phyloP scores from a whole-genome alignment of 1,284 basidiomycete species.

The Blastosporella zonata region DNA sequence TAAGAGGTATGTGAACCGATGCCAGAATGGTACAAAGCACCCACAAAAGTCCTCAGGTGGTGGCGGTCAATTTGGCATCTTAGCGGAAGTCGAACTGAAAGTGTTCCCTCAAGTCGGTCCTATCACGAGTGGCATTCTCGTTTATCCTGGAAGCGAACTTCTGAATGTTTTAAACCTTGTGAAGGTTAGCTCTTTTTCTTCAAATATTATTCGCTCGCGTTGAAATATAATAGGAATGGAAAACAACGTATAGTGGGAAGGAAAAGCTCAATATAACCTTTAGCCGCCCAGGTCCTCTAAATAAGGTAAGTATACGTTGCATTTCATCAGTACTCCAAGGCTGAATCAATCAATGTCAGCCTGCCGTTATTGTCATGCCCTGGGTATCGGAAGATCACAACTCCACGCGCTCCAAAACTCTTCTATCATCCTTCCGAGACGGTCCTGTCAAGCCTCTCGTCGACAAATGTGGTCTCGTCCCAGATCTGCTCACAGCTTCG shows the following conservation, averaged over 20 bases:
- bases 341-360: background rate
- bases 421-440: constrained; percentile 6
- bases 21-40: background rate
- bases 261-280: constrained; percentile 23
- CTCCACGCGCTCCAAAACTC: background rate
- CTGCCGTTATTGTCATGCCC: constrained; percentile 7
- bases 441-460: constrained; percentile 4
- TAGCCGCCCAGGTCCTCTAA: constrained; percentile 13
- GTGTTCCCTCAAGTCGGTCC: constrained; percentile 2
- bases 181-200: background rate
- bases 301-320: constrained; percentile 4
- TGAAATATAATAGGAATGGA: background rate
- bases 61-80: constrained; percentile 46
- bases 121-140: constrained; percentile 1
- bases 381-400: constrained; percentile 4
- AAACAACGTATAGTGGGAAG: background rate
- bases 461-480: background rate
- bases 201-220: background rate
- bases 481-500: constrained; percentile 16
- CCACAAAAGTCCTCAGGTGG: constrained; percentile 29
- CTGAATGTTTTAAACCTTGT: background rate
- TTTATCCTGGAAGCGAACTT: constrained; percentile 1
- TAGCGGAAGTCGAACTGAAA: constrained; percentile 29
- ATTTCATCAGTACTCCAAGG: background rate
- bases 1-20: constrained; percentile 19